Evolutionary conservation across 2,329 filamentous ascomycete genomes (phyloP).

Genomic region (Magnaporthiopsis rhizophila): DNA sequence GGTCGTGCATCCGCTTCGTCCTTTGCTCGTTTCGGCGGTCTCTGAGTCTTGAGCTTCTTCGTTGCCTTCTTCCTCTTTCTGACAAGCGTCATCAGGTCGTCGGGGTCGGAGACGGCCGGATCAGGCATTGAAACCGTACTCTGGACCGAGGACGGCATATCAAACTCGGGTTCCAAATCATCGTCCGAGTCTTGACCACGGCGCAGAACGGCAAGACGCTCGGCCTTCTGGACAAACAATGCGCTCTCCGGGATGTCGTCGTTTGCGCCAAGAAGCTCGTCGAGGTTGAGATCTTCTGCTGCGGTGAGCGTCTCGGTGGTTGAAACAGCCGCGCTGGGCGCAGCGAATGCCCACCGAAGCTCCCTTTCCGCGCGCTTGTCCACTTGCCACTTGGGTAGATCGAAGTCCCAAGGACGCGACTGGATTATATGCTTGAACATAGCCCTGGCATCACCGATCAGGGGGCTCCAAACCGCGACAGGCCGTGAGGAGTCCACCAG

Average conservation of each 20-base stretch:
- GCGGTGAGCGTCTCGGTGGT: not conserved
- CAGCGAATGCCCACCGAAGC: not conserved
- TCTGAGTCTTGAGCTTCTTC: not conserved
- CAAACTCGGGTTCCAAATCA: slow-evolving; percentile 1
- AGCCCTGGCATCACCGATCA: not conserved
- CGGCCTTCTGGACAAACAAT: not conserved
- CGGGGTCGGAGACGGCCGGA: not conserved
- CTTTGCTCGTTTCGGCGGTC: not conserved
- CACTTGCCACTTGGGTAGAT: not conserved
- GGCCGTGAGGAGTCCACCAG: not conserved
- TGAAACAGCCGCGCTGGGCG: slow-evolving; percentile 1
- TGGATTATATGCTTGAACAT: slow-evolving; percentile 1
- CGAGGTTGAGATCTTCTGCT: not conserved
- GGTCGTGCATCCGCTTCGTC: not conserved
- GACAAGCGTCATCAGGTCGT: slow-evolving; percentile 3
- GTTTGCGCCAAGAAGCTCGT: not conserved
- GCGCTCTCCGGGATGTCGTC: slow-evolving; percentile 1
- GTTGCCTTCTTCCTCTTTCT: slow-evolving; percentile 1
- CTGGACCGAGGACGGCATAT: not conserved
- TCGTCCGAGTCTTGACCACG: not conserved
- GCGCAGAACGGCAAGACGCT: not conserved
- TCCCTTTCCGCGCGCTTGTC: slow-evolving; percentile 6
- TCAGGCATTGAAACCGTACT: not conserved
- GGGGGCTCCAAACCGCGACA: not conserved
- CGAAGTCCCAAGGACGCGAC: not conserved